Base-by-base conservation (phyloP, 2,329 filamentous ascomycete genomes). In the Amphichorda felina region DNA sequence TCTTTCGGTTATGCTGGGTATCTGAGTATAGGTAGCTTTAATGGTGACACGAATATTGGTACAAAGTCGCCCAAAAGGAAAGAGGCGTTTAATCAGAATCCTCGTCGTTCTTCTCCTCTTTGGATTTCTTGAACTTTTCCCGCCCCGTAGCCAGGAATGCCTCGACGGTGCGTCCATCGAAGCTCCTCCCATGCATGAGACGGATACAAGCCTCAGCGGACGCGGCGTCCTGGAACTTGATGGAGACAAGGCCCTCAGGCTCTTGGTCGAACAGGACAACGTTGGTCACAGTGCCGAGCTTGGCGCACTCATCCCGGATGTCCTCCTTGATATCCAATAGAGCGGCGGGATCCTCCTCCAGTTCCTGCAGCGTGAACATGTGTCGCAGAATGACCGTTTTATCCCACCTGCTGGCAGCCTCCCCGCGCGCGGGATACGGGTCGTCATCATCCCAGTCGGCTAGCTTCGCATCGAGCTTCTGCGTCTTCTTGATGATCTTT, bases 391-490 rank as follows among this genome's bases (percentile, higher is more conserved):
- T 79, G 19, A 94, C 88, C 13, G 84, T 67, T 55, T 88, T 93
- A 48, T 88, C 83, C 60, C 74, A 82, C 49, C 66, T 69, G 36
- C 60, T 56, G 29, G 50, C 53, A 8, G 56, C 67, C n/a, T 70
- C 67, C 8, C 48, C 44, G 25, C 47, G 43, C 1, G 45, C 50
- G 4, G 53, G 66, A 41, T 61, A 72, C 18, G 80, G 72, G n/a
- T 34, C 81, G 53, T 96, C 88, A 50, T 95, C 89, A 50, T 86
- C 83, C 91, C 91, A 98, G 56, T 96, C 88, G 4, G 87, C 82
- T 24, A 96, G 74, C 60, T 89, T 88, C 33, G 86, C 89, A 49
- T 89, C 85, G 47, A 96, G 68, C 54, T 89, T 91, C 55, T 94
- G 83, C 0, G 85, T 89, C 58, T 88, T 88, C 57, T 79, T 82